Conservation (phyloP, 2,329 filamentous ascomycete species). For the Bipolaris sorokiniana region DNA sequence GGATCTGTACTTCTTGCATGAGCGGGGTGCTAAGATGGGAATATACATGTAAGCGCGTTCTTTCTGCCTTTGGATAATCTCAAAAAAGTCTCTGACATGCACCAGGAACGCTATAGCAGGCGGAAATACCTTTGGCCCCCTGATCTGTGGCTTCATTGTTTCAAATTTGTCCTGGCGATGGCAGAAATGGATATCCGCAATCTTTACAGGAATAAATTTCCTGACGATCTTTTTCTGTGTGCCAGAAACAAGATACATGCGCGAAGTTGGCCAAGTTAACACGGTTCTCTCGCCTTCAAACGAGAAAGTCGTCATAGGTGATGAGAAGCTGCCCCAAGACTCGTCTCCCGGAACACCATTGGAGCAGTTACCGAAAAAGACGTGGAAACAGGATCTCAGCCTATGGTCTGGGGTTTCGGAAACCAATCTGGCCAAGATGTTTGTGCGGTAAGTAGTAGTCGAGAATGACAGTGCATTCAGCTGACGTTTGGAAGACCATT, state of each 20-base stretch:
- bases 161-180: slow-evolving; percentile 47
- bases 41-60: slow-evolving; percentile 40
- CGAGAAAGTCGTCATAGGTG: slow-evolving; percentile 19
- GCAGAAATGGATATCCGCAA: slow-evolving; percentile 47
- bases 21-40: slow-evolving; percentile 46
- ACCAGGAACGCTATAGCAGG: slow-evolving; percentile 42
- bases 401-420: slow-evolving; percentile 43
- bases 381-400: slow-evolving; percentile 43
- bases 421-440: slow-evolving; percentile 44
- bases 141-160: slow-evolving; percentile 50
- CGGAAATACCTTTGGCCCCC: slow-evolving; percentile 49
- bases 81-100: not conserved
- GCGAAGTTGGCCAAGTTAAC: slow-evolving; percentile 17
- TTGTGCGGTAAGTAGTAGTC: slow-evolving; percentile 25
- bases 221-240: slow-evolving; percentile 46
- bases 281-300: slow-evolving; percentile 9
- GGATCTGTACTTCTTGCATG: slow-evolving; percentile 42
- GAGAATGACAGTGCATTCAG: not conserved
- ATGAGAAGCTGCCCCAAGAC: slow-evolving; percentile 10
- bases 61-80: not conserved
- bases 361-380: slow-evolving; percentile 38
- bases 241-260: slow-evolving; percentile 48
- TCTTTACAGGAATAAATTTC: slow-evolving; percentile 41
- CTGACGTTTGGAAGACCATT: slow-evolving; percentile 37
- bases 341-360: not conserved